phyloP scores from a whole-genome alignment of 441 rosid species.

The Breynia disticha region DNA sequence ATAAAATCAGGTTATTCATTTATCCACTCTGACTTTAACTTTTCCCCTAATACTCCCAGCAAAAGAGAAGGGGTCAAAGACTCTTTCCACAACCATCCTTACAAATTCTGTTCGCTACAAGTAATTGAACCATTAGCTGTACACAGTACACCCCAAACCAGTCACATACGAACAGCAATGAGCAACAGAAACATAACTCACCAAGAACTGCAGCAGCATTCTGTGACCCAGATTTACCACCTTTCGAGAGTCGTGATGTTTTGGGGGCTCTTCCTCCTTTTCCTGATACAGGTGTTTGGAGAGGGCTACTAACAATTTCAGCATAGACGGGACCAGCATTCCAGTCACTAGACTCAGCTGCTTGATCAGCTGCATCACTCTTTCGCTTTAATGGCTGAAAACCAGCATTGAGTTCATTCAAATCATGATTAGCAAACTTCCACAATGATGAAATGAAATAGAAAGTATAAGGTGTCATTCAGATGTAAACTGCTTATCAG shows the following conservation, averaged over 20 bases:
- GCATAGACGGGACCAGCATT: conserved; percentile 32
- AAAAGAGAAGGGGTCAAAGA: neutral
- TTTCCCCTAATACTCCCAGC: conserved; percentile 3
- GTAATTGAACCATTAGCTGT: too few relatives aligned
- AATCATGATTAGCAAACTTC: too few relatives aligned
- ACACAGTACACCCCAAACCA: too few relatives aligned
- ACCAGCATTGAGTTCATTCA: too few relatives aligned
- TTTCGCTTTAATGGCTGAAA: conserved; percentile 67
- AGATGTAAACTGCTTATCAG: too few relatives aligned
- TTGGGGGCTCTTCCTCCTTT: conserved; percentile 66
- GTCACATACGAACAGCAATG: conserved; percentile 1
- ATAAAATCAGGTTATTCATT: conserved; percentile 17
- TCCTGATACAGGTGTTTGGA: conserved; percentile 73
- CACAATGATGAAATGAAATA: too few relatives aligned
- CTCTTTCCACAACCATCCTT: neutral
- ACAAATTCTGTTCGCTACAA: too few relatives aligned
- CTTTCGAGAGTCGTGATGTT: conserved; percentile 47
- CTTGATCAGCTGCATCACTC: conserved; percentile 44
- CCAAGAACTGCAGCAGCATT: conserved; percentile 60
- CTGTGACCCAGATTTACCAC: conserved; percentile 47
- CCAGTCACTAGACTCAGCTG: conserved; percentile 50
- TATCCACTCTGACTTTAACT: conserved; percentile 10
- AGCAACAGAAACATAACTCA: conserved; percentile 24
- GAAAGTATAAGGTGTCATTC: neutral
- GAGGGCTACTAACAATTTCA: conserved; percentile 39